These are phyloP conservation scores for Erigeron canadensis DNA, from an alignment of 129 eudicot species.

Conservation along the genomic window DNA sequence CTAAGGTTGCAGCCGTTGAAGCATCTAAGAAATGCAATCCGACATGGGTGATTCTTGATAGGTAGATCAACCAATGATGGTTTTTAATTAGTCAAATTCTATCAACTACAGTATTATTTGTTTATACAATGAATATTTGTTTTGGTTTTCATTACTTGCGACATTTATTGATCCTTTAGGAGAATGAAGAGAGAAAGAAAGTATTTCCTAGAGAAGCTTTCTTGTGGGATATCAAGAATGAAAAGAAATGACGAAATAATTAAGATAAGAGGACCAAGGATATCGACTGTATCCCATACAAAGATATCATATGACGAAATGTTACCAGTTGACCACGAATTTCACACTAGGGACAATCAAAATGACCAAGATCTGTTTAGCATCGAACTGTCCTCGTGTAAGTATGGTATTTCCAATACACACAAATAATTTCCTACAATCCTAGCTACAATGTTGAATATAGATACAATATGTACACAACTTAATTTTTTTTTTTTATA, in stretches of 20 bases:
- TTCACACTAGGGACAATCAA: constrained; percentile 14
- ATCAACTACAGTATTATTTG: neutral
- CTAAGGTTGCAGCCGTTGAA: constrained; percentile 37
- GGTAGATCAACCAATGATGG: constrained; percentile 30
- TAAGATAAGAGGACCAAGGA: constrained; percentile 43
- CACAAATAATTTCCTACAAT: neutral
- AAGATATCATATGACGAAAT: constrained; percentile 29
- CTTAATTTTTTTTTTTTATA: no score
- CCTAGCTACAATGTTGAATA: no score
- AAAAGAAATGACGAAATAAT: constrained; percentile 36
- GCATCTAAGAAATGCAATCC: constrained; percentile 32
- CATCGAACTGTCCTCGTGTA: constrained; percentile 45
- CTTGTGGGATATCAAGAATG: constrained; percentile 57
- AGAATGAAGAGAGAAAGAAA: constrained; percentile 40
- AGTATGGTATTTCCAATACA: neutral
- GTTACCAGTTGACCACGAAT: constrained; percentile 31
- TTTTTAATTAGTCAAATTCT: neutral
- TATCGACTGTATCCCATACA: neutral
- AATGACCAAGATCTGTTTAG: constrained; percentile 44
- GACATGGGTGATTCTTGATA: constrained; percentile 55
- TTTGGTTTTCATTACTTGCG: no score
- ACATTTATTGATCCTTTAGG: constrained; percentile 22
- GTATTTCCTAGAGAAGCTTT: constrained; percentile 38
- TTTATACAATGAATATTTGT: no score
- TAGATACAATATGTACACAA: no score